Evolutionary conservation across 176 grass and related monocot species (phyloP), one percentile per base, ranked within the genome.

Genomic region (Phyllostachys edulis): DNA sequence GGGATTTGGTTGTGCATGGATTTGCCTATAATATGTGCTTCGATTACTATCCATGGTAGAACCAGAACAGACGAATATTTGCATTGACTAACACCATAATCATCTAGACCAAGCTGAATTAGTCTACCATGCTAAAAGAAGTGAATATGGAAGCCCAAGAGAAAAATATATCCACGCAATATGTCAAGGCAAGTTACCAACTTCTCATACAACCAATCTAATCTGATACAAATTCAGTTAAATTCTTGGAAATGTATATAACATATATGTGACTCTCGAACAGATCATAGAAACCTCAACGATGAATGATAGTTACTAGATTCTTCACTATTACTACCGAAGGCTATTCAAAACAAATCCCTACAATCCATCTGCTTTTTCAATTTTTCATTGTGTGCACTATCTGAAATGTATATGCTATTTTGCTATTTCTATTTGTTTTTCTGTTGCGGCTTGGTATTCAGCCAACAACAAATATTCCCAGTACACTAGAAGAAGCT

Each of bases 391-490:
- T 62, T 9, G 29, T 47, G 7, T 34, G 13, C 17, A 36, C 2
- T 44, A 27, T 78, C 56, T 32, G 17, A n/a, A n/a, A 75, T 80
- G 40, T 14, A 50, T 59, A 37, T 85, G 52, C 3, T 38, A 16
- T 79, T 66, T 50, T 74, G 64, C 40, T 74, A 63, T 69, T 76
- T 81, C 12, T 16, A 62, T n/a, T n/a, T n/a, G n/a, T n/a, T n/a
- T n/a, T n/a, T n/a, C n/a, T n/a, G n/a, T n/a, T n/a, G n/a, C n/a
- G n/a, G n/a, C n/a, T n/a, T n/a, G n/a, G n/a, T n/a, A n/a, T n/a
- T n/a, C n/a, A n/a, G n/a, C n/a, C n/a, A n/a, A n/a, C n/a, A n/a
- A n/a, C n/a, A n/a, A n/a, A n/a, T n/a, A n/a, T n/a, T n/a, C n/a
- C n/a, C n/a, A n/a, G n/a, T n/a, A n/a, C n/a, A n/a, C n/a, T n/a